Percentiles rank a stretch among this genome's conserved stretches.
These are phyloP conservation scores for Umbilicus rupestris DNA, from an alignment of 164 flowering plant species.

Conservation along the genomic window DNA sequence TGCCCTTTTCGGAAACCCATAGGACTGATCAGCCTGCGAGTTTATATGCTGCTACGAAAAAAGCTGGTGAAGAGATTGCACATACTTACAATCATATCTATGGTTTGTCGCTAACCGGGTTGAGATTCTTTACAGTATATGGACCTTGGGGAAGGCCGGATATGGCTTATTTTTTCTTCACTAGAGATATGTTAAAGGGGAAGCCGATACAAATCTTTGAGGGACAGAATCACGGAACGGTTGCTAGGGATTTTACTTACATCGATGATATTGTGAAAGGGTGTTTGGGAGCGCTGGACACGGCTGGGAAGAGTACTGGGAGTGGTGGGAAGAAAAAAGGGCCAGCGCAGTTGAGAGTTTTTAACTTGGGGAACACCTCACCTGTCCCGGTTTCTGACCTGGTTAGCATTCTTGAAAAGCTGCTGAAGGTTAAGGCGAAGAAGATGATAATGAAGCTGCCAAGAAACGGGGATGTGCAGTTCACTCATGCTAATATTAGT, in stretches of 20 bases:
- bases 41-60: background rate
- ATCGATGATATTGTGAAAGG: slow-evolving; percentile 7
- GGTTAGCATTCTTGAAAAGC: slow-evolving; percentile 1
- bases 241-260: slow-evolving; percentile 5
- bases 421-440: slow-evolving; percentile 5
- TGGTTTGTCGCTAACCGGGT: background rate
- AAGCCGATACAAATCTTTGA: slow-evolving; percentile 1
- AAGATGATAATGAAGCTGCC: slow-evolving; percentile 5
- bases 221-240: background rate
- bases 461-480: slow-evolving; percentile 7
- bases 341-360: background rate
- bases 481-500: slow-evolving; percentile 6
- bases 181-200: slow-evolving; percentile 1
- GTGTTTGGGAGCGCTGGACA: slow-evolving; percentile 3
- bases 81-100: too few species aligned
- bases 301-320: slow-evolving; percentile 6
- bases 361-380: background rate
- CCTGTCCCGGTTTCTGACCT: slow-evolving; percentile 7
- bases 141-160: slow-evolving; percentile 6
- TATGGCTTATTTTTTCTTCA: slow-evolving; percentile 3
- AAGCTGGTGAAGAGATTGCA: background rate
- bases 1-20: slow-evolving; percentile 34
- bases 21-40: slow-evolving; percentile 8
- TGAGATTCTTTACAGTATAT: slow-evolving; percentile 1
- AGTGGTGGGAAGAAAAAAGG: slow-evolving; percentile 7